Percentiles rank a stretch among this genome's conserved stretches.
phyloP scores from a whole-genome alignment of 805 yeast species.

The Lipomyces kockii region DNA sequence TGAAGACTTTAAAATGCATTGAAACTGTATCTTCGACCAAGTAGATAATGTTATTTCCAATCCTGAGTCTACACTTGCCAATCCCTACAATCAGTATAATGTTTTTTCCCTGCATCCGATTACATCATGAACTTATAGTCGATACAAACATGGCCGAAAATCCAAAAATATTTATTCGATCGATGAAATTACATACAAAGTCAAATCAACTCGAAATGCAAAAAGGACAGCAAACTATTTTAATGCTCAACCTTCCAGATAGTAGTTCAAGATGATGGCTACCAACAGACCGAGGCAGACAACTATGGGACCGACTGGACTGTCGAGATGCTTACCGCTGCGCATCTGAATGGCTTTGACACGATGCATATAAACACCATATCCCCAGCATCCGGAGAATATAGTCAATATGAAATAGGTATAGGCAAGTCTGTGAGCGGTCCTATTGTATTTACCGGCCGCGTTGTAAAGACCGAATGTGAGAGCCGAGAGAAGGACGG shows the following conservation, averaged over 20 bases:
- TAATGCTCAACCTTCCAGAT: slow-evolving; percentile 11
- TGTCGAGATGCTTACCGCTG: slow-evolving; percentile 86
- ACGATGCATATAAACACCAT: slow-evolving; percentile 71
- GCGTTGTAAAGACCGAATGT: slow-evolving; percentile 85
- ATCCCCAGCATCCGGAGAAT: slow-evolving; percentile 90
- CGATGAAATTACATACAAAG: background rate
- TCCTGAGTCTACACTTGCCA: no score
- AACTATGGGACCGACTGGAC: slow-evolving; percentile 84
- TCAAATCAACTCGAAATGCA: background rate
- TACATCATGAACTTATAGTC: background rate
- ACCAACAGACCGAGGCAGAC: slow-evolving; percentile 70
- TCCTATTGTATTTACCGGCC: slow-evolving; percentile 43
- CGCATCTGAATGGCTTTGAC: slow-evolving; percentile 75
- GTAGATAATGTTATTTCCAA: no score
- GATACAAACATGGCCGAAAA: background rate
- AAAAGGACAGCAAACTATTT: background rate
- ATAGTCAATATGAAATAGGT: slow-evolving; percentile 78
- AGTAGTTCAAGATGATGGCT: slow-evolving; percentile 57
- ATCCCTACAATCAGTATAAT: no score
- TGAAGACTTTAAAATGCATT: no score
- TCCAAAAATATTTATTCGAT: background rate
- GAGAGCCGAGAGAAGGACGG: slow-evolving; percentile 79
- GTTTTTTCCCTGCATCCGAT: background rate
- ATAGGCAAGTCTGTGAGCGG: slow-evolving; percentile 76
- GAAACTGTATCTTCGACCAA: no score